These are phyloP conservation scores for Rosa multiflora DNA, from an alignment of 306 rosid genomes.

Conservation along the genomic window DNA sequence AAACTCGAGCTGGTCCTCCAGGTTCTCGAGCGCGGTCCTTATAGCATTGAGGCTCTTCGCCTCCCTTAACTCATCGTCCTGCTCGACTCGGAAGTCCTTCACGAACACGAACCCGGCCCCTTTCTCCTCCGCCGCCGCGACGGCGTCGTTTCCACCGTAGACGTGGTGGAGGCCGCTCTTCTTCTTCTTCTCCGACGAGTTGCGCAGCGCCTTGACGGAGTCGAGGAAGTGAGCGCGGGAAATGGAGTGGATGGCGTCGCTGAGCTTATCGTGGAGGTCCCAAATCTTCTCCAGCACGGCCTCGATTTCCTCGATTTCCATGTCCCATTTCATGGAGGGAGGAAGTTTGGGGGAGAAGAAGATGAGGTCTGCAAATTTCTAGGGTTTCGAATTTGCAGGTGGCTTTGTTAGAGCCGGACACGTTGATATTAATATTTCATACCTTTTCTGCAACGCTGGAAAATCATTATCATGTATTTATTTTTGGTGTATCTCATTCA, in stretches of 20 bases:
- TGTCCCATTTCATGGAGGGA: slow-evolving; percentile 74
- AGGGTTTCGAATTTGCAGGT: slow-evolving; percentile 21
- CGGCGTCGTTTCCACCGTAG: slow-evolving; percentile 10
- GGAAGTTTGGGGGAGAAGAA: slow-evolving; percentile 19
- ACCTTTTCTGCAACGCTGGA: neutral
- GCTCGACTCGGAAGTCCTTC: slow-evolving; percentile 50
- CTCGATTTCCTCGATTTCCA: slow-evolving; percentile 87
- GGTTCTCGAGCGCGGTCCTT: slow-evolving; percentile 89
- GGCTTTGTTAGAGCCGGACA: neutral
- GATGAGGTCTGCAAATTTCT: slow-evolving; percentile 6
- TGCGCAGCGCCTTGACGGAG: slow-evolving; percentile 50
- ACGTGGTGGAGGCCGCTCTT: neutral
- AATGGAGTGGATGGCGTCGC: slow-evolving; percentile 91
- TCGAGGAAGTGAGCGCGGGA: slow-evolving; percentile 83
- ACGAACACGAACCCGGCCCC: slow-evolving; percentile 57
- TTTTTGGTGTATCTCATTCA: too few species aligned
- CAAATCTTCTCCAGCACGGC: slow-evolving; percentile 81
- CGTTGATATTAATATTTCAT: neutral
- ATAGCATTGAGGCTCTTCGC: slow-evolving; percentile 89
- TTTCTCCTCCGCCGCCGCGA: slow-evolving; percentile 11
- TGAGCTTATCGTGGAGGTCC: slow-evolving; percentile 95
- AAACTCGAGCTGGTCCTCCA: slow-evolving; percentile 92
- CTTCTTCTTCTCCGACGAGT: slow-evolving; percentile 1
- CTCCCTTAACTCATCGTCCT: slow-evolving; percentile 53
- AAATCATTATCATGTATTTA: neutral